phyloP scores from a whole-genome alignment of 805 yeast species.

The Yamadazyma kitorensis region DNA sequence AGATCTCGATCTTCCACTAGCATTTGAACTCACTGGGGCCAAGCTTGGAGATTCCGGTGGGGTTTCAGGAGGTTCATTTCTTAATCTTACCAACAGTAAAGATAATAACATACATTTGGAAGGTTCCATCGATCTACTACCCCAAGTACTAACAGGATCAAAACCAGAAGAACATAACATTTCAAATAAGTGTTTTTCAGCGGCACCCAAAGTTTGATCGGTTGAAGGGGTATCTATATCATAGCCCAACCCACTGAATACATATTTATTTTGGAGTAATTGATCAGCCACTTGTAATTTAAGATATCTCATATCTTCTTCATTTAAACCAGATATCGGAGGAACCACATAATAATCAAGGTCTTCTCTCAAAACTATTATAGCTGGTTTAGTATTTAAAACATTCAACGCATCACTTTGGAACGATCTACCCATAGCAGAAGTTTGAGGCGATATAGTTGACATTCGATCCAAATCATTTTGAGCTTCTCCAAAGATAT shows the following conservation, averaged over 20 bases:
- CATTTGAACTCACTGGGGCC: conserved; percentile 42
- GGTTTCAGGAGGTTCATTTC: conserved; percentile 25
- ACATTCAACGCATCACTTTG: conserved; percentile 47
- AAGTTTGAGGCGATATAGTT: conserved; percentile 32
- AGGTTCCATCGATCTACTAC: conserved; percentile 84
- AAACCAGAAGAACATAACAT: conserved; percentile 94
- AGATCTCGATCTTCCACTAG: conserved; percentile 43
- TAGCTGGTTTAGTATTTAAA: conserved; percentile 77
- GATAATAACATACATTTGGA: conserved; percentile 84
- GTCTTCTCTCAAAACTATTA: conserved; percentile 90
- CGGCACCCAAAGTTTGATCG: conserved; percentile 67
- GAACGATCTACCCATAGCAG: conserved; percentile 12
- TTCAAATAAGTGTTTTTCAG: conserved; percentile 91
- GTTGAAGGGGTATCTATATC: conserved; percentile 24
- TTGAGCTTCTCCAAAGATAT: conserved; percentile 67
- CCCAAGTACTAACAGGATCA: conserved; percentile 69
- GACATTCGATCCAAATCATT: conserved; percentile 42
- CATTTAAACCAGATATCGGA: conserved; percentile 53
- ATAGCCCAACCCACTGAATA: conserved; percentile 81
- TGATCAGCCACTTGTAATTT: conserved; percentile 73
- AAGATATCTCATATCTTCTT: conserved; percentile 61
- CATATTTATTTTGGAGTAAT: conserved; percentile 52
- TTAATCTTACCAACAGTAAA: conserved; percentile 65
- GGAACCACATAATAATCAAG: conserved; percentile 91
- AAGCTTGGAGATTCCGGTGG: conserved; percentile 45